Evolutionary conservation across 768 basidiomycete genomes (phyloP).

Genomic region (Lentinula sp.): DNA sequence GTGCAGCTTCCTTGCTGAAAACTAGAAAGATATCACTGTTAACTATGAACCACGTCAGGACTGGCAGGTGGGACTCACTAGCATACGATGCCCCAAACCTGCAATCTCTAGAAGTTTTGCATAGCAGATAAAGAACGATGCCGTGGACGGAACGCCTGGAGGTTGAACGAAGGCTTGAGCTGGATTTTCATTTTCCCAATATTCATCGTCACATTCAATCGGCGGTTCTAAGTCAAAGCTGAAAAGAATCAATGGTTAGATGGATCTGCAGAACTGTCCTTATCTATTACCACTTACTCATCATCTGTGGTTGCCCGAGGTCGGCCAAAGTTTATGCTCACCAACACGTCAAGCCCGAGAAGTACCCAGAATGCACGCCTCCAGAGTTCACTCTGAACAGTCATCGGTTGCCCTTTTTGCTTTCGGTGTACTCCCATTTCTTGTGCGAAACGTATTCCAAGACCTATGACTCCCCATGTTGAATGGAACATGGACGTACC

Average conservation of each 20-base stretch:
- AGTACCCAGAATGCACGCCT: slow-evolving; percentile 10
- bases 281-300: slow-evolving; percentile 20
- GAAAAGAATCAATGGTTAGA: neutral
- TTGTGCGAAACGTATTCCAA: slow-evolving; percentile 33
- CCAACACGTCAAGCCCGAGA: neutral
- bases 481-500: slow-evolving; percentile 42
- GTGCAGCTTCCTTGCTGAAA: neutral
- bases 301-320: slow-evolving; percentile 38
- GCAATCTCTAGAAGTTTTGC: neutral
- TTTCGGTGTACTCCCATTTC: slow-evolving; percentile 33
- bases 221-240: slow-evolving; percentile 42
- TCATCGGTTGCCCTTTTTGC: slow-evolving; percentile 12
- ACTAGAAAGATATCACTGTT: neutral
- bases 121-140: slow-evolving; percentile 5
- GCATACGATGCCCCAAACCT: neutral
- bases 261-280: neutral
- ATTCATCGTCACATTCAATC: slow-evolving; percentile 49
- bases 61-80: neutral
- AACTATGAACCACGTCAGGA: neutral
- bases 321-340: slow-evolving; percentile 34
- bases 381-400: slow-evolving; percentile 36
- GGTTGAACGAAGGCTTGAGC: slow-evolving; percentile 7
- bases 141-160: slow-evolving; percentile 4
- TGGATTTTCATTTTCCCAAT: slow-evolving; percentile 13
- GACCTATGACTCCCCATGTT: slow-evolving; percentile 29